Evolutionary conservation across 2,329 filamentous ascomycete species (phyloP), one percentile per base, ranked within the genome.

Genomic region (Penicillium sp.): DNA sequence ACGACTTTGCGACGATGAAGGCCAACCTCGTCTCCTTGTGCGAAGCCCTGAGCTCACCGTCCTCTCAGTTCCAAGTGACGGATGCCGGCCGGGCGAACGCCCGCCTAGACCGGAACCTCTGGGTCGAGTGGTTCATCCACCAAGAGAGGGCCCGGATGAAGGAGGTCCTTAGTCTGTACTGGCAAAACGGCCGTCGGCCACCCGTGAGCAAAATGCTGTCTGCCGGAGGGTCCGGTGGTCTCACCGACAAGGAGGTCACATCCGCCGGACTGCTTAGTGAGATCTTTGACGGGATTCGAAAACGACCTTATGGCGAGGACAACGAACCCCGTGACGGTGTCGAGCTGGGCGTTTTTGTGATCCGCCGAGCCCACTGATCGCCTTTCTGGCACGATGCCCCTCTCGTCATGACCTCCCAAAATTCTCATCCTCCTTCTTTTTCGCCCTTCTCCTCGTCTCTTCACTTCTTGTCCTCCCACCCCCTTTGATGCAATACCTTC

Each of bases 121-220:
- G 80, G 80, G 71, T 74, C 20, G 75, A 81, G 40, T 83, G 79
- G 80, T 83, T 77, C 70, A 74, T 79, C 31, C 78, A 80, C 54
- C 80, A 84, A 54, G 80, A 83, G 56, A 79, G 79, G 51, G 68
- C 73, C 8, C 71, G 79, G 10, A 74, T 83, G 35, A 72, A 77
- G 43, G 74, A 76, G 19, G 65, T 74, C 4, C 57, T 73, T 35
- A 63, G 58, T 25, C 39, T 63, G 14, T 68, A 72, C 45, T 71
- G 65, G 62, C 59, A 65, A 36, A 69, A 65, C 16, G 59, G 62
- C 27, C 60, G 62, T 9, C 60, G 63, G 7, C 49, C 63, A 4
- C 59, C 65, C 6, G 44, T 51, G 2, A 58, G 49, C 39, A 64
- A 63, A 27, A 35, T 50, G 10, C 40, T 56, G 18, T 48, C 55